A percentile compares a stretch with the other conserved stretches of the same genome.
phyloP scores from a whole-genome alignment of 2,329 filamentous ascomycete genomes.

The Nemania sp. region DNA sequence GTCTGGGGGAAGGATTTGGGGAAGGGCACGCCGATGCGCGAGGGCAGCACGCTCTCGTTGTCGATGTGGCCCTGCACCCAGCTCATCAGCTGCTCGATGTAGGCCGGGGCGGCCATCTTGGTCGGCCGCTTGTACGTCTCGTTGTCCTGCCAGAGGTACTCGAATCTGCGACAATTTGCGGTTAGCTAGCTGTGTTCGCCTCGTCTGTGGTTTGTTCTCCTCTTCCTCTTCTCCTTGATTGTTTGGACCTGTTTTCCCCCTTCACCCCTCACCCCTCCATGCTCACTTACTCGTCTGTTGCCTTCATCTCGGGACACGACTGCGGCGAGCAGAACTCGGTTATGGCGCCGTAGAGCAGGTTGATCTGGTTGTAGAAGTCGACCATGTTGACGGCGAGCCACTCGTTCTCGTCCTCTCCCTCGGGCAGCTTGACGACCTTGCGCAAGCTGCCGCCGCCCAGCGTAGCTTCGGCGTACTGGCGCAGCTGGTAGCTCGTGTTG shows the following conservation, averaged over 20 bases:
- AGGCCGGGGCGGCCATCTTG: conserved; percentile 96
- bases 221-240: no score
- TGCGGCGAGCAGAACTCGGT: conserved; percentile 98
- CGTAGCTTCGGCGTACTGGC: conserved; percentile 97
- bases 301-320: conserved; percentile 99
- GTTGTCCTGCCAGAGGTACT: conserved; percentile 98
- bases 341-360: conserved; percentile 96
- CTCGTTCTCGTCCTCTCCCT: conserved; percentile 96
- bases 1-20: conserved; percentile 88
- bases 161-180: conserved; percentile 65
- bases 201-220: neutral
- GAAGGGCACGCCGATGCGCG: conserved; percentile 91
- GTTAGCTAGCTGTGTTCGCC: neutral
- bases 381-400: conserved; percentile 99
- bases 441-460: conserved; percentile 91
- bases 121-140: conserved; percentile 94
- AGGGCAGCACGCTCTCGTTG: conserved; percentile 94
- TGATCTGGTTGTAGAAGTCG: conserved; percentile 99
- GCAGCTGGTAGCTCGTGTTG: conserved; percentile 83
- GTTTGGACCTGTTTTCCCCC: no score
- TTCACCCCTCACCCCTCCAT: no score
- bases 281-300: conserved; percentile 84
- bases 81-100: conserved; percentile 96
- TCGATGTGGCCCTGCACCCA: conserved; percentile 97
- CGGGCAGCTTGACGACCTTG: conserved; percentile 95